Base-by-base conservation (phyloP, 805 yeast genomes). In the Scheffersomyces amazonensis region DNA sequence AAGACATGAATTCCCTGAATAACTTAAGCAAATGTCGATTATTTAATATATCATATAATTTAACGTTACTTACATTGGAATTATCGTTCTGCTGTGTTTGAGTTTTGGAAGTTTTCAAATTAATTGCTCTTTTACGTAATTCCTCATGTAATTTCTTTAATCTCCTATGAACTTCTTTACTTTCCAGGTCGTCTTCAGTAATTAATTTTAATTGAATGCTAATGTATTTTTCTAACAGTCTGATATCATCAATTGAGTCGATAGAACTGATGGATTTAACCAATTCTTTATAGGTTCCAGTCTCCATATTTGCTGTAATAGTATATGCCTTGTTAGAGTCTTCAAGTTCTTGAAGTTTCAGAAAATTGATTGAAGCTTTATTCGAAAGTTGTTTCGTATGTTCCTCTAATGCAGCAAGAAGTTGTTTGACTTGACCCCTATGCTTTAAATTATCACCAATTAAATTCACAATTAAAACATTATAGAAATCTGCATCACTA, bases 401-500 rank as follows among this genome's bases (percentile, higher is more conserved):
- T 43, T 78, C 74, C 44, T 81, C 83, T 24, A 89, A 62, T 1
- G 87, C 85, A 16, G 74, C 78, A 43, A 95, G 64, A 16, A 90
- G 71, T 46, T 80, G 75, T 42, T 81, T 76, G 1, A 89, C 95
- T 50, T 86, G 87, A 25, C 75, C 75, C 39, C 89, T 66, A 50
- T 87, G 95, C 44, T 80, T 80, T 53, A 90, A 65, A 10, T 83
- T 74, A 21, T 73, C 73, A 3, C 87, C 81, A 1, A 85, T 75
- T 2, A 74, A 56, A 36, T 75, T 73, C 8, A 80, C 80, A 12
- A 88, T 69, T 29, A 71, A 51, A 39, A 78, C 75, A 54, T 90
- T 90, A 77, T 83, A 84, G 42, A 78, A 83, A 54, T 88, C 95
- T 1, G 91, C 78, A 34, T 84, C 90, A 0, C 82, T 62, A 1